Conservation (phyloP, 164 flowering plant species). For the Stephania cephalantha region DNA sequence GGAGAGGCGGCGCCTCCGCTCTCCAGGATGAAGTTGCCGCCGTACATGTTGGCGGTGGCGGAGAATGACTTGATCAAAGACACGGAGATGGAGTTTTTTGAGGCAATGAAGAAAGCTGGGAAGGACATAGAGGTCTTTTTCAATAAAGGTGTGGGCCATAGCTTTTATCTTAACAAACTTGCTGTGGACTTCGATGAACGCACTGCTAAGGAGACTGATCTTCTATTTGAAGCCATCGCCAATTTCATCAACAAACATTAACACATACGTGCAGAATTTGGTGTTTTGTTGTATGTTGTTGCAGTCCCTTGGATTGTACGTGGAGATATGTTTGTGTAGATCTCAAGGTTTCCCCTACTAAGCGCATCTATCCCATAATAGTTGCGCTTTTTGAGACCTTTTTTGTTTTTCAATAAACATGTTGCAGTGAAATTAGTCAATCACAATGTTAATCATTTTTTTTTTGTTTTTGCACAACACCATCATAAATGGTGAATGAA, state of each 20-base stretch:
- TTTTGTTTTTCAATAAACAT: no score
- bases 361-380: no score
- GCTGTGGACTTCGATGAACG: constrained; percentile 57
- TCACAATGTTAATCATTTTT: no score
- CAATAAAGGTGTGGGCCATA: constrained; percentile 50
- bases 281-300: no score
- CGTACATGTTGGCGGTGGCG: constrained; percentile 54
- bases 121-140: constrained; percentile 53
- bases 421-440: no score
- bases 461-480: no score
- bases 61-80: constrained; percentile 57
- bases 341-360: no score
- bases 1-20: constrained; percentile 47
- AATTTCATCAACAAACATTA: constrained; percentile 47
- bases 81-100: constrained; percentile 66
- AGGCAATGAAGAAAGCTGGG: constrained; percentile 55
- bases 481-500: no score
- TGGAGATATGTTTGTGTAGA: no score
- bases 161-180: constrained; percentile 64
- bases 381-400: no score
- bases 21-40: constrained; percentile 39
- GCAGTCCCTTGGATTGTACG: no score
- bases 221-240: constrained; percentile 33
- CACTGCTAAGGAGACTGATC: constrained; percentile 32
- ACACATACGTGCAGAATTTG: not conserved